Evolutionary conservation across 805 yeast species (phyloP).

Genomic region (Candida morakotiae): DNA sequence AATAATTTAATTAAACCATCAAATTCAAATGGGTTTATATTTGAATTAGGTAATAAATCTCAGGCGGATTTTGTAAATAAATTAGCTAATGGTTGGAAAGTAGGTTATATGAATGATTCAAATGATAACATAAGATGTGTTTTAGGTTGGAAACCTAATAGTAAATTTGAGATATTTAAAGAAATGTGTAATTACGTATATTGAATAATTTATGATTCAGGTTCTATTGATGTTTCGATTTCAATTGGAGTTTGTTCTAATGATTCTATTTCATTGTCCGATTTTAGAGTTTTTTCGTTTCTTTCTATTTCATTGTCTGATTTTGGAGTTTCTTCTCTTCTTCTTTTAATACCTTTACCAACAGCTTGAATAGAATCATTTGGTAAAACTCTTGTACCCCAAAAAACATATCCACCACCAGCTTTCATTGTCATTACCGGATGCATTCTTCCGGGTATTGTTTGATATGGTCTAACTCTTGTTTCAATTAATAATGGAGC

Average conservation of each 20-base stretch:
- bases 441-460: slow-evolving; percentile 90
- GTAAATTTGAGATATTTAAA: slow-evolving; percentile 7
- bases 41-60: slow-evolving; percentile 64
- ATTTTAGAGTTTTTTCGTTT: slow-evolving; percentile 1
- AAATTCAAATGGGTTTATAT: slow-evolving; percentile 56
- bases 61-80: slow-evolving; percentile 49
- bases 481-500: slow-evolving; percentile 84
- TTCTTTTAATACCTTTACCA: slow-evolving; percentile 56
- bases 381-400: slow-evolving; percentile 79
- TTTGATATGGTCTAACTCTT: slow-evolving; percentile 82
- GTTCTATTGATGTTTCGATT: too few relatives aligned
- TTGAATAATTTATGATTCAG: slow-evolving; percentile 1
- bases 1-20: slow-evolving; percentile 37
- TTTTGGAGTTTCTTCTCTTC: slow-evolving; percentile 8
- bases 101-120: slow-evolving; percentile 48
- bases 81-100: slow-evolving; percentile 39
- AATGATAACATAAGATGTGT: slow-evolving; percentile 55
- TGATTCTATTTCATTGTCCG: slow-evolving; percentile 1
- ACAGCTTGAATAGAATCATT: slow-evolving; percentile 60
- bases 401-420: slow-evolving; percentile 83
- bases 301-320: not conserved
- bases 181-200: slow-evolving; percentile 9
- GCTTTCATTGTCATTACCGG: slow-evolving; percentile 93
- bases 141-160: slow-evolving; percentile 49
- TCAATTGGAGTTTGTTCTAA: slow-evolving; percentile 4